Conservation (phyloP, 257 asterid species). For the Ligustrum vulgare region DNA sequence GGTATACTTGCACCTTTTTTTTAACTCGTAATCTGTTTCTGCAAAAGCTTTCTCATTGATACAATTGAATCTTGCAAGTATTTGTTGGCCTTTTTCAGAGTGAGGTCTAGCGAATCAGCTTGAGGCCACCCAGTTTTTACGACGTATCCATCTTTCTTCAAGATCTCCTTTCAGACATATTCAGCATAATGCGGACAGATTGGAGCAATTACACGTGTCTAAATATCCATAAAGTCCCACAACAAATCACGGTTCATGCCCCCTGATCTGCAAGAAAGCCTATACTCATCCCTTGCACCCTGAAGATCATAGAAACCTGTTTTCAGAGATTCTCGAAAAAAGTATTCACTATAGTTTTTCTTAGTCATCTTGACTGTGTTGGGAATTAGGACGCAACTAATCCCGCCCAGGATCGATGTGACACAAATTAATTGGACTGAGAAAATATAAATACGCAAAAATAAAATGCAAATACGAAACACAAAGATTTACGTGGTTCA, state of each 20-base stretch:
- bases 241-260: slow-evolving; percentile 24
- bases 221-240: slow-evolving; percentile 25
- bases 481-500: too few relatives aligned
- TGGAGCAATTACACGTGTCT: slow-evolving; percentile 24
- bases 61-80: slow-evolving; percentile 78
- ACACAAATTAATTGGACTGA: too few relatives aligned
- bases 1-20: slow-evolving; percentile 49
- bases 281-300: slow-evolving; percentile 24
- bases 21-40: slow-evolving; percentile 81
- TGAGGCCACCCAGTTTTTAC: slow-evolving; percentile 82
- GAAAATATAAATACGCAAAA: too few relatives aligned
- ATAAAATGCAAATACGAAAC: too few relatives aligned
- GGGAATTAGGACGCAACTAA: too few relatives aligned
- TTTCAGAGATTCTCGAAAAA: slow-evolving; percentile 52
- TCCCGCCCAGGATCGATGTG: too few relatives aligned
- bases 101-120: slow-evolving; percentile 65
- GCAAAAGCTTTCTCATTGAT: slow-evolving; percentile 81
- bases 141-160: slow-evolving; percentile 71
- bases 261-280: slow-evolving; percentile 5
- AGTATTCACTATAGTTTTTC: slow-evolving; percentile 66
- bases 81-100: slow-evolving; percentile 70
- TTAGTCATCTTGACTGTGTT: slow-evolving; percentile 60
- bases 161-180: slow-evolving; percentile 56
- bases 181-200: slow-evolving; percentile 28
- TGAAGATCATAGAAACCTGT: slow-evolving; percentile 21